Evolutionary conservation across 495 filamentous ascomycete species (phyloP).

Genomic region (Tirmania nivea): DNA sequence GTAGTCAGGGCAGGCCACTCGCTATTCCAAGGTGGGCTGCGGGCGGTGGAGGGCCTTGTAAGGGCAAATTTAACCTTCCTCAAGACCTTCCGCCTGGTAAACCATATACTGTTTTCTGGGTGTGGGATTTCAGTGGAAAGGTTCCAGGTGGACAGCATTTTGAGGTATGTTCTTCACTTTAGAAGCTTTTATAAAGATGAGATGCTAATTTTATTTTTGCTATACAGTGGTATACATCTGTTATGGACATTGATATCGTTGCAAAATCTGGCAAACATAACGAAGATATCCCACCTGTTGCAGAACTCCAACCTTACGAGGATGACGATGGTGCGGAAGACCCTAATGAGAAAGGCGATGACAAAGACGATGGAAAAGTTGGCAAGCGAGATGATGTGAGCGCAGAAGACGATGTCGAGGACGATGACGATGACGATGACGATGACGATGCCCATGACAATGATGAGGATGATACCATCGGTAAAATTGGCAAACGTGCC

Average conservation of each 20-base stretch:
- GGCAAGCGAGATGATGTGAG: not conserved
- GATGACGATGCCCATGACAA: not conserved
- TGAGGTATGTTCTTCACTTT: too few relatives aligned
- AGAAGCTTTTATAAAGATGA: too few relatives aligned
- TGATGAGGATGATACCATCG: not conserved
- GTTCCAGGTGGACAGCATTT: slow-evolving; percentile 12
- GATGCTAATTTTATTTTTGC: too few relatives aligned
- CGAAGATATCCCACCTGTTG: not conserved
- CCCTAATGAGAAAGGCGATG: not conserved
- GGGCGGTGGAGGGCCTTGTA: slow-evolving; percentile 8
- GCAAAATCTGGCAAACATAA: not conserved
- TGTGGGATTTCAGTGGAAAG: slow-evolving; percentile 10
- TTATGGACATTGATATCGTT: slow-evolving; percentile 16
- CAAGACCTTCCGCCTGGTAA: slow-evolving; percentile 4
- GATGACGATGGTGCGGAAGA: not conserved
- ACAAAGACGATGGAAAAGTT: not conserved
- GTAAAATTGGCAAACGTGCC: not conserved
- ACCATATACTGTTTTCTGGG: slow-evolving; percentile 15
- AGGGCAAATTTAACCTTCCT: slow-evolving; percentile 10
- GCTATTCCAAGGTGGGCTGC: not conserved
- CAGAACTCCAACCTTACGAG: not conserved
- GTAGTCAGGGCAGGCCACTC: not conserved
- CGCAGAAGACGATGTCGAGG: not conserved
- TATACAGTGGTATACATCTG: slow-evolving; percentile 13
- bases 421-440: not conserved